A percentile compares a stretch with the other conserved stretches of the same genome.
phyloP scores from a whole-genome alignment of 192 early-diverging fungal genomes.

The Allomyces javanicus region DNA sequence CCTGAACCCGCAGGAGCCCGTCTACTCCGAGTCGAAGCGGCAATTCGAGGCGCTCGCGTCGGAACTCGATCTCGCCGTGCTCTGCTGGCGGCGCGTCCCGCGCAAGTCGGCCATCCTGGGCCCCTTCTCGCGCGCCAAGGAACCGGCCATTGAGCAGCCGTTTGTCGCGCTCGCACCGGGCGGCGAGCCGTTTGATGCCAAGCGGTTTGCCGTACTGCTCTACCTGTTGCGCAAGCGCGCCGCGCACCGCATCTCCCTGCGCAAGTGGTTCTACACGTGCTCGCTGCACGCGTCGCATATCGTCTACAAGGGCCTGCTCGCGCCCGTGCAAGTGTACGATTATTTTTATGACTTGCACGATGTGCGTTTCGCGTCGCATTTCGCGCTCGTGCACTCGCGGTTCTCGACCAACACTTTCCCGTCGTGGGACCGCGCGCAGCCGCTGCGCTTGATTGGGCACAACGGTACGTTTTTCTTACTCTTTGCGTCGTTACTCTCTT shows the following conservation, averaged over 20 bases:
- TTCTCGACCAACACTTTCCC: constrained; percentile 99
- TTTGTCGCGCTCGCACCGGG: constrained; percentile 38
- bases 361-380: constrained; percentile 63
- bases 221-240: constrained; percentile 79
- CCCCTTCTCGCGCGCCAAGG: constrained; percentile 65
- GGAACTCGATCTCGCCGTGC: constrained; percentile 46
- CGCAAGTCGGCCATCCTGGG: constrained; percentile 71
- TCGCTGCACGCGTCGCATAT: constrained; percentile 84
- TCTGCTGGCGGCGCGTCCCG: constrained; percentile 82
- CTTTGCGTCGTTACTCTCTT: not conserved
- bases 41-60: constrained; percentile 64
- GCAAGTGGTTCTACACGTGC: constrained; percentile 94
- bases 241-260: constrained; percentile 60
- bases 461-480: constrained; percentile 46
- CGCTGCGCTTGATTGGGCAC: constrained; percentile 94
- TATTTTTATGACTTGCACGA: constrained; percentile 84
- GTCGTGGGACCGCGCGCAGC: constrained; percentile 96
- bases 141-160: constrained; percentile 84
- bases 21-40: constrained; percentile 45
- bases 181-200: constrained; percentile 20
- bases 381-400: constrained; percentile 92
- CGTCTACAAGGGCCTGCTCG: constrained; percentile 92
- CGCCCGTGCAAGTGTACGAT: constrained; percentile 80
- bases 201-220: constrained; percentile 61
- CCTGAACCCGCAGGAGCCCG: constrained; percentile 45